Base-by-base conservation (phyloP, 1,284 basidiomycete genomes). In the Fistulinella staudtii region DNA sequence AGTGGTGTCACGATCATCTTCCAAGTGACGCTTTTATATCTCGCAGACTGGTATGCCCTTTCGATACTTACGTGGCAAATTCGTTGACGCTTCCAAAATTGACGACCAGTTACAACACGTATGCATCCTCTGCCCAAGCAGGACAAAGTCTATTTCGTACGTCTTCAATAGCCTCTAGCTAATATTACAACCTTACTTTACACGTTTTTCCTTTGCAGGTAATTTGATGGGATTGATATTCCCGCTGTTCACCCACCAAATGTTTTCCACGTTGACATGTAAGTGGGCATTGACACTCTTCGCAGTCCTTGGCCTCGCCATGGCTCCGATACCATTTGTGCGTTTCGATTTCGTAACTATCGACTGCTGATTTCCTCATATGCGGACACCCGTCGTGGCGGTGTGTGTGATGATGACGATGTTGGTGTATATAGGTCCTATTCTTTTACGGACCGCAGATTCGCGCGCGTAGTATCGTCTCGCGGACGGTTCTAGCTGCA, bases 101-200 rank as follows among this genome's bases (percentile, higher is more conserved):
- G 13, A 35, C 28, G 5, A 29, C 40, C 37, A 83, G 81, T 55
- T 85, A 85, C 53, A 80, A 80, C 1, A 73, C 78, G 1, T 90
- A 80, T 50, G 85, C 88, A 2, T 86, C 83, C 0, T 87, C 84
- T 4, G 86, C 85, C 0, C 68, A 88, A 22, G 87, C 86, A 0
- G 87, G 83, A 0, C 86, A 88, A 58, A 82, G 78, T 55, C 71
- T 89, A 17, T 77, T 73, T 50, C 75, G 85, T 77, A 66, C 54
- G 74, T 68, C 17, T 22, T 14, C 8, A 20, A 18, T 13, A 6
- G 31, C 7, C 14, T 18, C 17, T 6, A 18, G 8, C 8, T 11
- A 14, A 9, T 18, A 18, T 34, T 1, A 2, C 4, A 3, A 1
- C 3, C 8, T 21, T 18, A 10, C 31, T 5, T 8, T 18, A 5